Conservation (phyloP, 129 eudicot species). For the Helianthus tuberosus region DNA sequence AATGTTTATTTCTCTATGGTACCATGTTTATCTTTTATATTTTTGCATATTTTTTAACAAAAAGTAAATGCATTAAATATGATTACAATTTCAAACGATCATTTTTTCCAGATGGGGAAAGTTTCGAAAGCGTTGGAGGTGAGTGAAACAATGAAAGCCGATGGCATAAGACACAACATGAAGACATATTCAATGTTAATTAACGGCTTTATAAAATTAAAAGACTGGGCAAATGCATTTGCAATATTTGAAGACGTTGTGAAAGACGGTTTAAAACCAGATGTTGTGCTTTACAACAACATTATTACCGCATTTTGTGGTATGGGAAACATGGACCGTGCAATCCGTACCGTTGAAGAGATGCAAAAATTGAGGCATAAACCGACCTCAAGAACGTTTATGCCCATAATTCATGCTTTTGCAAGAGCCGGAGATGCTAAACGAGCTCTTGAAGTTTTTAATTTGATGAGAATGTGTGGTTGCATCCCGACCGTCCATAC, state of each 20-base stretch:
- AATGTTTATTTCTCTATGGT: slow-evolving; percentile 8
- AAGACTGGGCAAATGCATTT: slow-evolving; percentile 97
- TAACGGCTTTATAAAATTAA: slow-evolving; percentile 72
- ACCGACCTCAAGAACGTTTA: slow-evolving; percentile 82
- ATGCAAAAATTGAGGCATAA: slow-evolving; percentile 76
- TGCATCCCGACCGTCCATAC: slow-evolving; percentile 89
- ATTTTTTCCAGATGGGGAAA: slow-evolving; percentile 59
- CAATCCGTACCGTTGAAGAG: slow-evolving; percentile 68
- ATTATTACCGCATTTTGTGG: slow-evolving; percentile 88
- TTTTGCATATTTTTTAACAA: too few relatives aligned
- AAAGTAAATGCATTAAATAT: too few relatives aligned
- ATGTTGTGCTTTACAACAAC: slow-evolving; percentile 89
- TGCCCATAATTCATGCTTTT: slow-evolving; percentile 92
- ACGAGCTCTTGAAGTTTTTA: slow-evolving; percentile 72
- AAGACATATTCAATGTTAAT: slow-evolving; percentile 98
- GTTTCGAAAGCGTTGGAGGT: slow-evolving; percentile 86
- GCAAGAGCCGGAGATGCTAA: slow-evolving; percentile 80
- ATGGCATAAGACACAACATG: slow-evolving; percentile 79
- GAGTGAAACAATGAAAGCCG: slow-evolving; percentile 64
- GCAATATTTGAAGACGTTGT: slow-evolving; percentile 87
- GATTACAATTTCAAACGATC: slow-evolving; percentile 9
- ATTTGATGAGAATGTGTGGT: slow-evolving; percentile 91
- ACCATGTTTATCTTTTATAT: slow-evolving; percentile 3
- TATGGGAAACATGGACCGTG: slow-evolving; percentile 96
- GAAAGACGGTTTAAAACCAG: slow-evolving; percentile 80